These are phyloP conservation scores for Pseudisothecium myosuroides DNA, from an alignment of 225 moss, liverwort and hornwort genomes.

Conservation along the genomic window DNA sequence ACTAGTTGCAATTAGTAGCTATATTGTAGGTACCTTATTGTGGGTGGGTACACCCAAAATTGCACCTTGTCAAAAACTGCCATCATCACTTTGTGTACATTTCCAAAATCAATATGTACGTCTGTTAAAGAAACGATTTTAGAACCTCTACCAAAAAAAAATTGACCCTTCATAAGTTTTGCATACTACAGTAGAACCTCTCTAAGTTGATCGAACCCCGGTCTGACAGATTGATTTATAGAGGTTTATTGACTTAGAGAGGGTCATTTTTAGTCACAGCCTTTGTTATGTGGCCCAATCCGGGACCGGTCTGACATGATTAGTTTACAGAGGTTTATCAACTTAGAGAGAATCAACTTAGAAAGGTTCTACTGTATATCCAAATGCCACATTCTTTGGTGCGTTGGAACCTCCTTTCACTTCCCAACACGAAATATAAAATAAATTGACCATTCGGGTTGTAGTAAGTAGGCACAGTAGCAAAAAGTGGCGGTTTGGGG, in stretches of 20 bases:
- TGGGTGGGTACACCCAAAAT: not conserved
- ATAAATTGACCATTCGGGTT: rapidly evolving
- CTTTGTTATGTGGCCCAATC: too few relatives aligned
- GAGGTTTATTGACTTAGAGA: too few relatives aligned
- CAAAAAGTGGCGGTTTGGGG: not conserved
- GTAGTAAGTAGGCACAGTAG: too few relatives aligned
- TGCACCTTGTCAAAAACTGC: rapidly evolving
- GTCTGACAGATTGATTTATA: too few relatives aligned
- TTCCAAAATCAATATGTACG: not conserved
- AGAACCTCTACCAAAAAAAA: not conserved
- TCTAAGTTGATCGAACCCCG: too few relatives aligned
- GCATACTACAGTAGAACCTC: too few relatives aligned
- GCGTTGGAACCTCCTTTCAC: not conserved
- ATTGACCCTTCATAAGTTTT: not conserved
- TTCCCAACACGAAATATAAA: not conserved
- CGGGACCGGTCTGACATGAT: too few relatives aligned
- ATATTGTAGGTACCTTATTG: too few relatives aligned
- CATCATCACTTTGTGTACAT: not conserved
- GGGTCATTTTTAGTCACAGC: too few relatives aligned
- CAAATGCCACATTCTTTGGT: not conserved
- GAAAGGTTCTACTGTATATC: too few relatives aligned
- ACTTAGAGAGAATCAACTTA: too few relatives aligned
- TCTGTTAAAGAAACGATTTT: not conserved
- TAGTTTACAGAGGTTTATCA: too few relatives aligned
- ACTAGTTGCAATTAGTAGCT: rapidly evolving